phyloP scores from a whole-genome alignment of 176 grass and related monocot genomes.

The Coix lacrymajobi region DNA sequence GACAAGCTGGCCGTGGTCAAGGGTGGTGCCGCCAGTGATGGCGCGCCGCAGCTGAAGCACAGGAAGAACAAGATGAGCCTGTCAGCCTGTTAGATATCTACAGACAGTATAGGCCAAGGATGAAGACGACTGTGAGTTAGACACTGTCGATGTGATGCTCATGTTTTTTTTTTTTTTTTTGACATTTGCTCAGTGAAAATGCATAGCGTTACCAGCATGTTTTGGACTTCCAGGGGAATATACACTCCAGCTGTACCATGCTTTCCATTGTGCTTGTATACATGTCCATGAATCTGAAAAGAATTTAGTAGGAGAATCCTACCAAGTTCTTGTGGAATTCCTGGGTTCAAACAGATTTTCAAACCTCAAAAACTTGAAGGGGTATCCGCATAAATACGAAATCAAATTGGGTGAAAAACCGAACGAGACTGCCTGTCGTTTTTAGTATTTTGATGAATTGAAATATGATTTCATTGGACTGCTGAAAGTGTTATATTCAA shows the following conservation, averaged over 20 bases:
- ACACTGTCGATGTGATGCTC: neutral
- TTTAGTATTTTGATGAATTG: neutral
- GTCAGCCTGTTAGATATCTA: neutral
- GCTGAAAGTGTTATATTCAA: neutral
- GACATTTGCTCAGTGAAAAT: constrained; percentile 7
- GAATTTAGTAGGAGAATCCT: neutral
- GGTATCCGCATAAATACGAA: neutral
- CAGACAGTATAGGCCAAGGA: neutral
- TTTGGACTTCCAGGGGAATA: neutral
- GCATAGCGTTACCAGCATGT: neutral
- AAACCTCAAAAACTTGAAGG: neutral
- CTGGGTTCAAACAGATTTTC: neutral
- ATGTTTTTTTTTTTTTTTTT: constrained; percentile 14
- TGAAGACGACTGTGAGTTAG: neutral
- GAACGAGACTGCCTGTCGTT: too few relatives aligned
- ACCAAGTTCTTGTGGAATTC: neutral
- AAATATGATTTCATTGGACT: neutral
- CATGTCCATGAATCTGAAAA: neutral
- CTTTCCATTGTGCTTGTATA: neutral
- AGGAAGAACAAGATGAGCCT: constrained; percentile 41
- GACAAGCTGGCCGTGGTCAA: constrained; percentile 26
- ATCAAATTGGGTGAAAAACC: neutral
- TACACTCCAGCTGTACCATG: neutral
- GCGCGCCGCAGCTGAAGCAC: constrained; percentile 26
- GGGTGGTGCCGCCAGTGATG: neutral